These are phyloP conservation scores for Aspergillus terreus DNA, from an alignment of 2,329 filamentous ascomycete species.

Conservation along the genomic window DNA sequence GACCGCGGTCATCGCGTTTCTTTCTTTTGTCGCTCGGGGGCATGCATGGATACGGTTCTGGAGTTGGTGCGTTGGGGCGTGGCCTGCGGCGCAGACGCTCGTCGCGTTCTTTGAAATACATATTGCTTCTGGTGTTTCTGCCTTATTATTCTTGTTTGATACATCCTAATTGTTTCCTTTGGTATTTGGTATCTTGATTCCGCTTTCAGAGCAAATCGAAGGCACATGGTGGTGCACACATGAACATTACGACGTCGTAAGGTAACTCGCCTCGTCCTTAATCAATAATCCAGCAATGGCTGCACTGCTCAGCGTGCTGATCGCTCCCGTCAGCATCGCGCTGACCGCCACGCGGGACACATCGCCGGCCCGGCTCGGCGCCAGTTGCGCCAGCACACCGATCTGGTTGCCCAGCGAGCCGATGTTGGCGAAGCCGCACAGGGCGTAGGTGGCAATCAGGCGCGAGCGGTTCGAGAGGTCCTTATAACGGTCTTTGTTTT, in stretches of 20 bases:
- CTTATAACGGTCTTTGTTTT: conserved; percentile 50
- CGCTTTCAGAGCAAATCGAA: background rate
- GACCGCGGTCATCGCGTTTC: background rate
- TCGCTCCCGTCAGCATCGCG: conserved; percentile 71
- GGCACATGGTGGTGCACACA: background rate
- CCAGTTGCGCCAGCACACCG: conserved; percentile 78
- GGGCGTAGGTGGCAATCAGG: conserved; percentile 80
- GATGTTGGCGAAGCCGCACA: conserved; percentile 81
- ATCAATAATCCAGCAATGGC: conserved; percentile 74
- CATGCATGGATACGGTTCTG: conserved; percentile 5
- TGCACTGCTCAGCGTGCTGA: conserved; percentile 75
- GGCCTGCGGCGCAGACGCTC: background rate
- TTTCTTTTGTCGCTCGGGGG: background rate
- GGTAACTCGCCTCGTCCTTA: conserved; percentile 42
- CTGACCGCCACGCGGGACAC: conserved; percentile 73
- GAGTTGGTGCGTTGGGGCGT: conserved; percentile 12
- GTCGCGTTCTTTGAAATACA: too few relatives aligned
- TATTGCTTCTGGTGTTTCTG: background rate
- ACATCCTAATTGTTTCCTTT: too few relatives aligned
- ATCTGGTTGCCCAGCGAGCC: conserved; percentile 86
- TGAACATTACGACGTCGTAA: background rate
- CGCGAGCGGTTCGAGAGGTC: conserved; percentile 65
- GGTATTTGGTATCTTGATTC: too few relatives aligned
- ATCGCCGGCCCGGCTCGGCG: conserved; percentile 69
- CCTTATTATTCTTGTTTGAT: too few relatives aligned